phyloP scores from a whole-genome alignment of 306 rosid genomes.

The Inga oerstediana region DNA sequence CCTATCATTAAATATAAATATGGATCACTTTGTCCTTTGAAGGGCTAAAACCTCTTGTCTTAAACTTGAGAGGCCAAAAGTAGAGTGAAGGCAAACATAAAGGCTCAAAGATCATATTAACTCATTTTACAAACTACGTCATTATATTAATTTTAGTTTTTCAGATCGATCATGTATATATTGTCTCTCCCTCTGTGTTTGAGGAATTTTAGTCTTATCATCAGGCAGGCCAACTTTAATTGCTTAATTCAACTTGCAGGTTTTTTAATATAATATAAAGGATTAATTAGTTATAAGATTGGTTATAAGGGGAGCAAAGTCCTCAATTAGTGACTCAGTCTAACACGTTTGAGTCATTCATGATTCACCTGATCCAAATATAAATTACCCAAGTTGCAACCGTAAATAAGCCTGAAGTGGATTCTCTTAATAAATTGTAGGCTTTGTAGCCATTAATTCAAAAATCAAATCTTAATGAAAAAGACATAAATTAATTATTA shows the following conservation, averaged over 20 bases:
- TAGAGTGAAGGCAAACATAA: no score
- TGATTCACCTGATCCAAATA: conserved; percentile 36
- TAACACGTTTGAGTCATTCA: conserved; percentile 12
- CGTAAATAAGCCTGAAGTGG: conserved; percentile 42
- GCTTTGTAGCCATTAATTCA: conserved; percentile 22
- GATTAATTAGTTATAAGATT: not conserved
- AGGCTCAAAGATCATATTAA: no score
- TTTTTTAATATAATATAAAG: not conserved
- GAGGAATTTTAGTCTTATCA: no score
- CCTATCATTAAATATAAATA: no score
- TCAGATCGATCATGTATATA: not conserved
- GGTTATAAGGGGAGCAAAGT: conserved; percentile 34
- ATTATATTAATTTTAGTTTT: no score
- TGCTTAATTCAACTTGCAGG: not conserved
- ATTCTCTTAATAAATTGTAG: not conserved
- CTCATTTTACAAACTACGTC: not conserved
- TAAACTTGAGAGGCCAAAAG: no score
- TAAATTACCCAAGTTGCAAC: conserved; percentile 40
- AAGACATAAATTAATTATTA: not conserved
- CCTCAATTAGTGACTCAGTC: not conserved
- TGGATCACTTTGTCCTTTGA: no score
- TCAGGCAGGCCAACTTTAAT: conserved; percentile 30
- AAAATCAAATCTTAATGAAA: conserved; percentile 2
- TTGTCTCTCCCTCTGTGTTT: no score
- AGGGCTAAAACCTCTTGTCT: no score